Evolutionary conservation across 148 eudicot genomes (phyloP), one percentile per base, ranked within the genome.

Genomic region (Limonium bicolor): DNA sequence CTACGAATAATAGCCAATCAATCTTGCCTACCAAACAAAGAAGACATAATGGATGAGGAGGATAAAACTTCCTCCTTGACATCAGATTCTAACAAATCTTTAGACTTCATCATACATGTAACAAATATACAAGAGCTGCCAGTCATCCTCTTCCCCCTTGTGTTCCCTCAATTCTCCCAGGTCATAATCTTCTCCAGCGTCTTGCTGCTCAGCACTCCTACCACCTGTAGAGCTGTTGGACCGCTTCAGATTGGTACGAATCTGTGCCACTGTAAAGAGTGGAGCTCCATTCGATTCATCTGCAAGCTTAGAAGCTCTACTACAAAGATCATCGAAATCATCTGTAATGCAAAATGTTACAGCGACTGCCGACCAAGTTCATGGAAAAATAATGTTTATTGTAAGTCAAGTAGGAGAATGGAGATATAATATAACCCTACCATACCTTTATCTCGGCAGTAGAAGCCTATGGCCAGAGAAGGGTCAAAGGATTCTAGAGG

Each of bases 391-490:
- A 1, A 12, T 2, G 40, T 36, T 36, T 36, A 5, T 20, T 14
- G 40, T 38, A 23, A 33, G 36, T 33, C n/a, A n/a, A n/a, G n/a
- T n/a, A n/a, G n/a, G n/a, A n/a, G n/a, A n/a, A n/a, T n/a, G n/a
- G n/a, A n/a, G n/a, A n/a, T n/a, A n/a, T n/a, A n/a, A n/a, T n/a
- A n/a, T n/a, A n/a, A n/a, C n/a, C n/a, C n/a, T n/a, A n/a, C 10
- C 6, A 4, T 69, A 86, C 96, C 80, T 73, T 73, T 73, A 73
- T 78, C 80, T 64, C 62, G 58, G 75, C 87, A 81, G 38, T 86
- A 86, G 64, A 81, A 86, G 57, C 96, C 96, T 14, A 86, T 73
- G 5, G 96, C 93, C 69, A 86, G 56, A 43, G 94, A 87, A 4
- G 96, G 66, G 71, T 87, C 96, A 25, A 80, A 66, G 13, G 92